Percentiles rank a stretch among this genome's conserved stretches.
Evolutionary conservation across 2,329 filamentous ascomycete species (phyloP).

Genomic region (Talaromyces sp.): DNA sequence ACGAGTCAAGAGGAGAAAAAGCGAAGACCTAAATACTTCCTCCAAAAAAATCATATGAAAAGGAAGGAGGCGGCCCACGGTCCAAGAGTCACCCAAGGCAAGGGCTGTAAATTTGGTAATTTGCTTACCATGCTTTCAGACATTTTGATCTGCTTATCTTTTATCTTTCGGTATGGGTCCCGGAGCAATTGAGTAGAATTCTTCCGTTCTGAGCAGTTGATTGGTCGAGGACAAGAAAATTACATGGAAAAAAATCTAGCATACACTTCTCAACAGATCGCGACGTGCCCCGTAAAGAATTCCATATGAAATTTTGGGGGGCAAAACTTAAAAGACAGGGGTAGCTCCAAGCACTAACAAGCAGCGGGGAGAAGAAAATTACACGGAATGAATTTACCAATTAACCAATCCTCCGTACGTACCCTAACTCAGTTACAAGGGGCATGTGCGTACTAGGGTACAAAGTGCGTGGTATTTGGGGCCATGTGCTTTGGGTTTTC

Average conservation of each 20-base stretch:
- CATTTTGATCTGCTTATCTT: background rate
- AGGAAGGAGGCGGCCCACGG: conserved; percentile 10
- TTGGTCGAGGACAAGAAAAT: background rate
- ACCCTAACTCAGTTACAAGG: conserved; percentile 1
- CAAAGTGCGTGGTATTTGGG: conserved; percentile 9
- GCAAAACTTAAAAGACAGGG: conserved; percentile 7
- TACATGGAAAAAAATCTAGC: background rate
- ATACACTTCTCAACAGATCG: background rate
- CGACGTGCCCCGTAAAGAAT: background rate
- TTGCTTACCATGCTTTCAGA: background rate
- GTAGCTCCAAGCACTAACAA: background rate
- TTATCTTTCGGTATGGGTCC: background rate
- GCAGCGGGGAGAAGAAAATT: conserved; percentile 5
- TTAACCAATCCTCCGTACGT: too few species aligned
- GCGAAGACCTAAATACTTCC: background rate
- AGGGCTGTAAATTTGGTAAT: conserved; percentile 11
- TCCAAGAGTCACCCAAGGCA: background rate
- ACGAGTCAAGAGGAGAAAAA: background rate
- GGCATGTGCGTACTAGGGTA: background rate
- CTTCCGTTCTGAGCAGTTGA: background rate
- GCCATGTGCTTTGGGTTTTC: conserved; percentile 2
- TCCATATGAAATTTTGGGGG: background rate
- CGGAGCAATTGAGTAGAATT: background rate
- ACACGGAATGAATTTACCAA: background rate
- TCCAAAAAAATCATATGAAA: conserved; percentile 10